A percentile compares a stretch with the other conserved stretches of the same genome.
phyloP scores from a whole-genome alignment of 352 stramenopile species.

The Globisporangium polare region DNA sequence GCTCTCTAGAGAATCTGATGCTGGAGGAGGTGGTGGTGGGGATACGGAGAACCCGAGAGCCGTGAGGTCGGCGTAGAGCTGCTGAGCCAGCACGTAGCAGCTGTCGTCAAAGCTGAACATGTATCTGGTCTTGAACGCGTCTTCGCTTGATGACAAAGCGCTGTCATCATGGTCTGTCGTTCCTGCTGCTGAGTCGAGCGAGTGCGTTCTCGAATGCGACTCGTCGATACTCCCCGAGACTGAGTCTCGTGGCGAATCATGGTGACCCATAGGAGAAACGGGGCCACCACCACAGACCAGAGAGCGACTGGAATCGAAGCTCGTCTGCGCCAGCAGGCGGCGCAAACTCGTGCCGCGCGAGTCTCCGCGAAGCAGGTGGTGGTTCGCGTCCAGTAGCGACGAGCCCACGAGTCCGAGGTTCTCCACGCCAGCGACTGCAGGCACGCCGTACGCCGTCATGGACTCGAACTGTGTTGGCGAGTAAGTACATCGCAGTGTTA shows the following conservation, averaged over 20 bases:
- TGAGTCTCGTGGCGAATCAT: background rate
- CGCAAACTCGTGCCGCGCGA: conserved; percentile 37
- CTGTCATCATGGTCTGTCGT: background rate
- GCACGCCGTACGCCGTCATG: conserved; percentile 59
- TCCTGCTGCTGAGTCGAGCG: background rate
- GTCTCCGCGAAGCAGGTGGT: conserved; percentile 16
- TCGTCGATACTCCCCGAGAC: background rate
- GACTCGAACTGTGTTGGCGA: conserved; percentile 45
- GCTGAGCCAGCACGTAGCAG: conserved; percentile 46
- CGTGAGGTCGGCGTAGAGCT: conserved; percentile 51
- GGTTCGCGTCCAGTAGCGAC: conserved; percentile 12
- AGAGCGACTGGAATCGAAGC: conserved; percentile 14
- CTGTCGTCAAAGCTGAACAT: conserved; percentile 69
- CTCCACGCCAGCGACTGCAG: conserved; percentile 46
- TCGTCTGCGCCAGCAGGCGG: conserved; percentile 31
- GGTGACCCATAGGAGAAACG: conserved; percentile 1
- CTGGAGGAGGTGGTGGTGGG: conserved; percentile 18
- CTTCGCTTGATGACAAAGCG: background rate
- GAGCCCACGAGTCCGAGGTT: conserved; percentile 53
- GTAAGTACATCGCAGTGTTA: background rate
- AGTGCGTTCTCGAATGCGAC: background rate
- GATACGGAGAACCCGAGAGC: conserved; percentile 42
- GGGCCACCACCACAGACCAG: background rate
- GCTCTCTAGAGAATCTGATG: conserved; percentile 2
- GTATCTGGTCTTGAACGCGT: conserved; percentile 29